Conservation (phyloP, 768 basidiomycete genomes). For the Serendipita sp. region DNA sequence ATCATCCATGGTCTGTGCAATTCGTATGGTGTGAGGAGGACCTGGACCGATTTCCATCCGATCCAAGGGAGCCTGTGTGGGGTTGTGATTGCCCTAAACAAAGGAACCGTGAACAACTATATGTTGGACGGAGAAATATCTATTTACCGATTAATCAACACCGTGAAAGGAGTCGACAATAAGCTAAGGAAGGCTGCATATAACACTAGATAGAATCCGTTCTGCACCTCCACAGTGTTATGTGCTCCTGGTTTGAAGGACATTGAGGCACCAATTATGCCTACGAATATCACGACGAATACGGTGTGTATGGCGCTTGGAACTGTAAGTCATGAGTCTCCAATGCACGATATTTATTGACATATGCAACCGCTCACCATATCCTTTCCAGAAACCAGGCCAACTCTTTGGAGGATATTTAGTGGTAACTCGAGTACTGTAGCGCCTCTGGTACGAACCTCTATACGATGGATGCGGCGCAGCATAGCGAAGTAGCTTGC, state of each 20-base stretch:
- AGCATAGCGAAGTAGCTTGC: slow-evolving; percentile 42
- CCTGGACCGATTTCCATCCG: slow-evolving; percentile 40
- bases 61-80: slow-evolving; percentile 60
- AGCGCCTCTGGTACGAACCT: slow-evolving; percentile 28
- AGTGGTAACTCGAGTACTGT: too few species aligned
- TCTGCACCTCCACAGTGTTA: slow-evolving; percentile 42
- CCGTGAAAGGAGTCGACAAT: slow-evolving; percentile 47
- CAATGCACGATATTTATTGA: neutral
- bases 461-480: slow-evolving; percentile 48
- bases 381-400: slow-evolving; percentile 65
- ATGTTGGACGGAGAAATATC: slow-evolving; percentile 1
- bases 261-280: slow-evolving; percentile 33
- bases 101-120: slow-evolving; percentile 5
- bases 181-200: slow-evolving; percentile 54
- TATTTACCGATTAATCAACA: slow-evolving; percentile 60
- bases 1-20: slow-evolving; percentile 62
- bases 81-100: slow-evolving; percentile 58
- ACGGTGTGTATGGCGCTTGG: slow-evolving; percentile 33
- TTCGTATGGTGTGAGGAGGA: slow-evolving; percentile 69
- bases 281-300: slow-evolving; percentile 39
- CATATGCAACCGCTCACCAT: slow-evolving; percentile 27
- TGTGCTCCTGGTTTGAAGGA: slow-evolving; percentile 42
- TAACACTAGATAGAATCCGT: slow-evolving; percentile 41
- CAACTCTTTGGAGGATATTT: slow-evolving; percentile 29
- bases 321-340: slow-evolving; percentile 28